phyloP scores from a whole-genome alignment of 306 rosid genomes.

The Vigna reflexopilosa region DNA sequence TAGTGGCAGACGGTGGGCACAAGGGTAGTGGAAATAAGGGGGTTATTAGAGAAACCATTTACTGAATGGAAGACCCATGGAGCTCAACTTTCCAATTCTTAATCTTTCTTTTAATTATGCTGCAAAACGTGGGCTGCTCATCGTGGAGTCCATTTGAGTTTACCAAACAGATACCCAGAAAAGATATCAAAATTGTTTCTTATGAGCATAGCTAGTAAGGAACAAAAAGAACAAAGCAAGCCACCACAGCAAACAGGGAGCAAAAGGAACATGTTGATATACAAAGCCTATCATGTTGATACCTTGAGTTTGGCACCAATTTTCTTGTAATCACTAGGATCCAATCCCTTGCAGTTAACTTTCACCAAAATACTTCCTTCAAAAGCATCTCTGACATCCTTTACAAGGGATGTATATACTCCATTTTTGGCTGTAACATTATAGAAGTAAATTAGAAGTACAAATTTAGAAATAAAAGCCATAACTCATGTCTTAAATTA shows the following conservation, averaged over 20 bases:
- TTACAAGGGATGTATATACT: constrained; percentile 76
- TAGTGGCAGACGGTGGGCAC: too few relatives aligned
- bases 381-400: constrained; percentile 85
- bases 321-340: constrained; percentile 95
- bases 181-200: constrained; percentile 16
- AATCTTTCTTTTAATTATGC: too few relatives aligned
- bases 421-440: constrained; percentile 82
- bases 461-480: constrained; percentile 25
- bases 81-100: too few relatives aligned
- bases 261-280: not conserved
- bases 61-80: too few relatives aligned
- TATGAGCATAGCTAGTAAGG: constrained; percentile 11
- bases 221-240: not conserved
- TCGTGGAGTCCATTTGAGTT: too few relatives aligned
- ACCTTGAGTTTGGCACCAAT: constrained; percentile 96
- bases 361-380: constrained; percentile 90
- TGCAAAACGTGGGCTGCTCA: too few relatives aligned
- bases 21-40: too few relatives aligned
- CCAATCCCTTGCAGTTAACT: constrained; percentile 87
- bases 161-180: not conserved
- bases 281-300: constrained; percentile 26
- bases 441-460: constrained; percentile 42
- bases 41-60: too few relatives aligned
- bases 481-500: not conserved
- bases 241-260: not conserved